Evolutionary conservation across 371 early-diverging fungal species (phyloP).

Genomic region (Saksenaea vasiformis): DNA sequence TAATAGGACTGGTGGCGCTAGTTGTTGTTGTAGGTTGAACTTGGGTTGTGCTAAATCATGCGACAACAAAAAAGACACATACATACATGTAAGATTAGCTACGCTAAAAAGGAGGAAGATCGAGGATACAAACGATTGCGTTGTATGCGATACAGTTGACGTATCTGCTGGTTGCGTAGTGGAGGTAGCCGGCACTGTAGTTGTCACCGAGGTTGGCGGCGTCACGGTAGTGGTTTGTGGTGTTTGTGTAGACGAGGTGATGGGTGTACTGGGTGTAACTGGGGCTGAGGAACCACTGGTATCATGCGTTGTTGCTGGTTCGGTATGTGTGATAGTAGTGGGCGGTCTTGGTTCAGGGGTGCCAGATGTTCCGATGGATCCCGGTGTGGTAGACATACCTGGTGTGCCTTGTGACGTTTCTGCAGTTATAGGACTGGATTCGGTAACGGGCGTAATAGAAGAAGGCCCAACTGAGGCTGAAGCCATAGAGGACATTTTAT

Average conservation of each 20-base stretch:
- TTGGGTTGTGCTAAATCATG: neutral
- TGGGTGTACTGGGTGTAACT: neutral
- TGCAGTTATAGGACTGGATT: neutral
- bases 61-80: neutral
- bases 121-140: neutral
- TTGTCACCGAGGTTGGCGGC: neutral
- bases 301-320: neutral
- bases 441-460: neutral
- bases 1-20: no score
- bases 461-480: neutral
- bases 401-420: neutral
- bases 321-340: neutral
- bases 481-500: neutral
- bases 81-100: neutral
- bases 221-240: neutral
- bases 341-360: neutral
- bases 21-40: neutral
- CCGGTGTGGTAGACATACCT: neutral
- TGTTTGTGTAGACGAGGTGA: neutral
- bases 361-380: neutral
- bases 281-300: conserved; percentile 10
- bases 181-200: neutral
- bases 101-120: neutral
- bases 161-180: neutral
- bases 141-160: neutral